Base-by-base conservation (phyloP, 805 yeast genomes). In the Candida wancherniae region DNA sequence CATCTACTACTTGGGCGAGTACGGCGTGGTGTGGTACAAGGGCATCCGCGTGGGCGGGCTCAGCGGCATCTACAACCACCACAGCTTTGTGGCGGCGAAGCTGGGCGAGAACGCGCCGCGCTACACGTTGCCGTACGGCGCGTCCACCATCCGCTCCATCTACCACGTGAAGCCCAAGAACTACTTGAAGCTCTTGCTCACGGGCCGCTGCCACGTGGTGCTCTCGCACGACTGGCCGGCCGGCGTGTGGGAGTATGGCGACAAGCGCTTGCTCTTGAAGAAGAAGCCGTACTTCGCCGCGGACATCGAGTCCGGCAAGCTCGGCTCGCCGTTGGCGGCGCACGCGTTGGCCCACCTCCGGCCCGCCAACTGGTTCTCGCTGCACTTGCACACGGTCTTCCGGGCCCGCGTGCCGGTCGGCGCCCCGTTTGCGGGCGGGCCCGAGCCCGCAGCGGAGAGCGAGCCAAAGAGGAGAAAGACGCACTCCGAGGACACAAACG, bases 201-300 rank as follows among this genome's bases (percentile, higher is more conserved):
- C 71, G 36, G 36, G 44, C 9, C 12, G 24, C 11, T 27, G 75
- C 5, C 83, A 84, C 44, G 51, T 87, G 1, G 66, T 81, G 51
- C 38, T 90, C 31, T 73, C 84, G 19, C 98, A 92, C 56, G 98
- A 92, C 61, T 92, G 98, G 98, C 98, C 98, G 0, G 77, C 68
- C 23, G 84, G 83, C 3, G 77, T 88, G 7, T 81, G 71, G 24
- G 57, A 73, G 4, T 58, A 71, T 53, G 97, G 97, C 0, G 55
- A 83, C 45, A 11, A 64, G n/a, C 40, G 53, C 0, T 35, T 45
- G 15, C 58, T 92, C 8, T 46, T 90, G 15, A 48, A 50, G 16
- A 42, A 46, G 9, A 92, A 92, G 52, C 84, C 82, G 0, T 82
- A 69, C 47, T 84, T 92, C 53, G 63, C 58, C 37, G 46, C 48